Evolutionary conservation across 495 filamentous ascomycete species (phyloP).

Genomic region (Mycothermus thermophilus): DNA sequence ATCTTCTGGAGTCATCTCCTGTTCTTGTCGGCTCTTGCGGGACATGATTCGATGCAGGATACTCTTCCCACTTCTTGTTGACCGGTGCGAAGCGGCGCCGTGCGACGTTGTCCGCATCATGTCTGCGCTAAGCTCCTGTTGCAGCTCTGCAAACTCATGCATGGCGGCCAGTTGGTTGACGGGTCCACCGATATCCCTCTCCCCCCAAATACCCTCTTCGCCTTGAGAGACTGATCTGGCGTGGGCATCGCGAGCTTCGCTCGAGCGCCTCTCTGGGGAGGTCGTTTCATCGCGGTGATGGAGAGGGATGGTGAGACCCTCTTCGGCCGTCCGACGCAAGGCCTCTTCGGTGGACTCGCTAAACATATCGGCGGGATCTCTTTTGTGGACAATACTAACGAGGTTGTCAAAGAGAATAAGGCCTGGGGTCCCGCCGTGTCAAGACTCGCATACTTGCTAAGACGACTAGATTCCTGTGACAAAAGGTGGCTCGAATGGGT

Average conservation of each 20-base stretch:
- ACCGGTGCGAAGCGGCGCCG: constrained; percentile 5
- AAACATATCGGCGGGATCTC: too few relatives aligned
- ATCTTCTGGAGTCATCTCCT: constrained; percentile 1
- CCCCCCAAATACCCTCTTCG: constrained; percentile 58
- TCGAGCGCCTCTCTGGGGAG: background rate
- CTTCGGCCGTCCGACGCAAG: constrained; percentile 11
- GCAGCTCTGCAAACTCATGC: constrained; percentile 58
- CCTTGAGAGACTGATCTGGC: constrained; percentile 7
- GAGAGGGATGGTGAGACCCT: constrained; percentile 10
- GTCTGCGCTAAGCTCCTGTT: constrained; percentile 45
- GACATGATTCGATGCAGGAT: constrained; percentile 14
- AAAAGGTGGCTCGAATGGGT: too few relatives aligned
- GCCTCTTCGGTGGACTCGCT: constrained; percentile 9
- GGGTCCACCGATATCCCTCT: constrained; percentile 49
- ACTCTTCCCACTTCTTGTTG: constrained; percentile 4
- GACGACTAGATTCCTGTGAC: too few relatives aligned
- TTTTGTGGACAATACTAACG: too few relatives aligned
- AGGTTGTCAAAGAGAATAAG: too few relatives aligned
- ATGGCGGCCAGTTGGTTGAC: constrained; percentile 50
- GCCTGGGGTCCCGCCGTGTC: too few relatives aligned
- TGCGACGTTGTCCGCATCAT: constrained; percentile 7
- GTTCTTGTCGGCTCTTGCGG: constrained; percentile 6
- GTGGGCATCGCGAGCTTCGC: constrained; percentile 7
- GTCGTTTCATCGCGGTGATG: constrained; percentile 14
- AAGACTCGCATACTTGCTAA: too few relatives aligned